Evolutionary conservation across 2,329 filamentous ascomycete species (phyloP).

Genomic region (Alternaria arbusti): DNA sequence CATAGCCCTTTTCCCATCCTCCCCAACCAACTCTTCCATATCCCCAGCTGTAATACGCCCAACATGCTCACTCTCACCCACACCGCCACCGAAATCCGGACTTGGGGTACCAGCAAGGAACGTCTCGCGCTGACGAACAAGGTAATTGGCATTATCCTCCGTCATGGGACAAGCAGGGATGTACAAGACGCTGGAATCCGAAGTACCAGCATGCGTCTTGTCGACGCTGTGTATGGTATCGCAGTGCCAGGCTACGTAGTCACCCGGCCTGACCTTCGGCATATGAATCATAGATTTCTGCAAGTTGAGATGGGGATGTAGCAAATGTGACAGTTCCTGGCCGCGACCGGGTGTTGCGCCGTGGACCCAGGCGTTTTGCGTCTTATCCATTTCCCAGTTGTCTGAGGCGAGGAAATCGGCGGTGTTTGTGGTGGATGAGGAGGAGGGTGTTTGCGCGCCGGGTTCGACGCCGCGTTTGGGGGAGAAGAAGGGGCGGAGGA

Average conservation of each 20-base stretch:
- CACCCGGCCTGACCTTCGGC: slow-evolving; percentile 71
- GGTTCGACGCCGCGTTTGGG: slow-evolving; percentile 51
- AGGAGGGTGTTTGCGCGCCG: slow-evolving; percentile 40
- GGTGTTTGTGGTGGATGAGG: slow-evolving; percentile 39
- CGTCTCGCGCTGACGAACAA: slow-evolving; percentile 71
- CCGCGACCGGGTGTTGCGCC: slow-evolving; percentile 72
- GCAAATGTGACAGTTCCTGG: slow-evolving; percentile 68
- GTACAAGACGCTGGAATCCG: slow-evolving; percentile 85
- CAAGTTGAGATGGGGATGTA: slow-evolving; percentile 75
- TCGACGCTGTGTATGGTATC: slow-evolving; percentile 85
- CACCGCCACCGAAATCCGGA: slow-evolving; percentile 63
- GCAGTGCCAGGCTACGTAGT: slow-evolving; percentile 82
- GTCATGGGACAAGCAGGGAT: slow-evolving; percentile 87
- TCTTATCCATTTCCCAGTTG: slow-evolving; percentile 67
- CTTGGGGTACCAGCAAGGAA: slow-evolving; percentile 66
- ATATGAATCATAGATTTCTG: slow-evolving; percentile 73
- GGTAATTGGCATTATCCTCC: slow-evolving; percentile 73
- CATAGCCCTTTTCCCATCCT: slow-evolving; percentile 62
- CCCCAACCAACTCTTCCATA: slow-evolving; percentile 48
- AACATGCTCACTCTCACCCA: slow-evolving; percentile 64
- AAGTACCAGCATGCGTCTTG: slow-evolving; percentile 71
- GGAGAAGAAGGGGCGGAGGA: slow-evolving; percentile 84
- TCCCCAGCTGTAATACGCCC: slow-evolving; percentile 51
- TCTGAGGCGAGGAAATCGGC: slow-evolving; percentile 56
- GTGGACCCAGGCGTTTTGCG: slow-evolving; percentile 67